Percentiles rank a stretch among this genome's conserved stretches.
phyloP scores from a whole-genome alignment of 2,329 filamentous ascomycete species.

The Grosmannia huntii region DNA sequence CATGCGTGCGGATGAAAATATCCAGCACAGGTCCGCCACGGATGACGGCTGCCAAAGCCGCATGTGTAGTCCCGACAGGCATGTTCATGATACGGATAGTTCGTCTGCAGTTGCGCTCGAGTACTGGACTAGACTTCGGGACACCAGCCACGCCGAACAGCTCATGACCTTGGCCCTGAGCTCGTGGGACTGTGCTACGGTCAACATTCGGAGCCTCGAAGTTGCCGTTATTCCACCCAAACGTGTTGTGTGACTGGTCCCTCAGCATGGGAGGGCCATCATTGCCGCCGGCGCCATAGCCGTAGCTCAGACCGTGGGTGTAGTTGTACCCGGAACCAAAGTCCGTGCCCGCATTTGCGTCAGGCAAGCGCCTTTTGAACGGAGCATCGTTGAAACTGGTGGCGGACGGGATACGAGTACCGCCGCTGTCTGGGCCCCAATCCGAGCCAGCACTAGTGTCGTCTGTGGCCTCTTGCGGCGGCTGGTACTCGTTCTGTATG shows the following conservation, averaged over 20 bases:
- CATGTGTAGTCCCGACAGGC: constrained; percentile 46
- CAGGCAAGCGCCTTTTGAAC: background rate
- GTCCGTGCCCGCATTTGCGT: background rate
- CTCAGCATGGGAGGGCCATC: background rate
- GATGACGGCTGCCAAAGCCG: constrained; percentile 50
- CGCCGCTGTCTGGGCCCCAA: background rate
- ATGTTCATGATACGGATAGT: constrained; percentile 53
- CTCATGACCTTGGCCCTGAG: background rate
- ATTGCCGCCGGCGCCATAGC: background rate
- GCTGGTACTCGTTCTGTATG: background rate
- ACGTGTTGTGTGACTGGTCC: background rate
- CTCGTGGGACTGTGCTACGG: too few relatives aligned
- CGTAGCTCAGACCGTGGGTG: background rate
- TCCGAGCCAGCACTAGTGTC: background rate
- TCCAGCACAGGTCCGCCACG: constrained; percentile 61
- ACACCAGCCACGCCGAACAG: background rate
- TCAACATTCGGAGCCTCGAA: too few relatives aligned
- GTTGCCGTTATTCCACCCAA: too few relatives aligned
- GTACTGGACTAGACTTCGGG: background rate
- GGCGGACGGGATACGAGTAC: background rate
- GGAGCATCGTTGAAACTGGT: background rate
- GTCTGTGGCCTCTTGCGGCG: background rate
- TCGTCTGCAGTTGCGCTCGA: constrained; percentile 24
- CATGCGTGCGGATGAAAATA: constrained; percentile 46
- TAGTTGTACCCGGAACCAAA: background rate